These are phyloP conservation scores for Populus trichocarpa DNA, from an alignment of 441 rosid species.

Conservation along the genomic window DNA sequence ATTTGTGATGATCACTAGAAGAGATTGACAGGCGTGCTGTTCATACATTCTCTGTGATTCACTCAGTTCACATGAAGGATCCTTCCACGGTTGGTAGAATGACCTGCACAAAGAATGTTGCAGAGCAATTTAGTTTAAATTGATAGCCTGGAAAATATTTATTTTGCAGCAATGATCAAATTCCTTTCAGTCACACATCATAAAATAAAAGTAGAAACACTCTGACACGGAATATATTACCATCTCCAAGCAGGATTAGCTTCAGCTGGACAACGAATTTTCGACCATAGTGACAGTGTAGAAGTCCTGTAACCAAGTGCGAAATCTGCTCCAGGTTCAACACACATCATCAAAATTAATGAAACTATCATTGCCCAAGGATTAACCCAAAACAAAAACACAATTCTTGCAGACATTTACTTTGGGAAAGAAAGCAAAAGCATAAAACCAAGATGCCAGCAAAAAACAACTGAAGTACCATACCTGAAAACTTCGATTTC, in stretches of 20 bases:
- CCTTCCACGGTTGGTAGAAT: conserved; percentile 64
- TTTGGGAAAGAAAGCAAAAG: not conserved
- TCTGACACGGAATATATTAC: conserved; percentile 34
- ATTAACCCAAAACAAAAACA: not conserved
- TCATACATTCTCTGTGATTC: conserved; percentile 51
- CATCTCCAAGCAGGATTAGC: conserved; percentile 82
- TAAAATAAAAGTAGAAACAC: not conserved
- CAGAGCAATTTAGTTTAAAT: not conserved
- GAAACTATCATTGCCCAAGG: not conserved
- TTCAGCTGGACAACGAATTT: conserved; percentile 63
- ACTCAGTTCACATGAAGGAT: conserved; percentile 38
- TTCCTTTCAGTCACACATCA: not conserved
- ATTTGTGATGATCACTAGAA: conserved; percentile 40
- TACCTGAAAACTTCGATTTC: conserved; percentile 44
- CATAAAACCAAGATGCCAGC: not conserved
- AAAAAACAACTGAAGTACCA: conserved; percentile 17
- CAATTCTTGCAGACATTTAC: too few species aligned
- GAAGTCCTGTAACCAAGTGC: conserved; percentile 17
- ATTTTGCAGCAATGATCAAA: not conserved
- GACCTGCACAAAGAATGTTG: conserved; percentile 44
- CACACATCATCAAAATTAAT: conserved; percentile 10
- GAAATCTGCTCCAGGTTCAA: conserved; percentile 30
- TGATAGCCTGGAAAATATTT: not conserved
- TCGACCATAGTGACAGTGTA: conserved; percentile 35
- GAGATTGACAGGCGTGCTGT: conserved; percentile 59